Evolutionary conservation across 208 protist genomes (phyloP).

Genomic region (Crithidia bombi): DNA sequence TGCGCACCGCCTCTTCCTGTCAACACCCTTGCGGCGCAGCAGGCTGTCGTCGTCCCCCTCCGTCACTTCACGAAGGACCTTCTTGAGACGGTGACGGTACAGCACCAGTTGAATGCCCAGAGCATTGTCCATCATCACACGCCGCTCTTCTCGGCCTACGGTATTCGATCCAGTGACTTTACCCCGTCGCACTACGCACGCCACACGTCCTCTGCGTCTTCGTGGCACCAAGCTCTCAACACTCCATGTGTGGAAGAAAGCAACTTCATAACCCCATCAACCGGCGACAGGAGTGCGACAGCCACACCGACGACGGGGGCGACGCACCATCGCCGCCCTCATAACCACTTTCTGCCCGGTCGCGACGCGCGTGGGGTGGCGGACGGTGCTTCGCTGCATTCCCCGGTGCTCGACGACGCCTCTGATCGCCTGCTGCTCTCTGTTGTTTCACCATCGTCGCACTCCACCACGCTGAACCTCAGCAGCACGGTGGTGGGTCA

Average conservation of each 20-base stretch:
- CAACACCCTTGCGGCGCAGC: background rate
- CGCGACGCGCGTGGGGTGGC: background rate
- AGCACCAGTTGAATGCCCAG: background rate
- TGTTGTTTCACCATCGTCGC: conserved; percentile 4
- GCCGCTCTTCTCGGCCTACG: background rate
- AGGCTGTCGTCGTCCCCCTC: conserved; percentile 4
- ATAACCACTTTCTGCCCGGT: background rate
- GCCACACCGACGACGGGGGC: background rate
- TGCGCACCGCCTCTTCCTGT: background rate
- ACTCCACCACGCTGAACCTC: conserved; percentile 15
- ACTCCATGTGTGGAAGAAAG: conserved; percentile 1
- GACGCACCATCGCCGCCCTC: background rate
- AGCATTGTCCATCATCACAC: background rate
- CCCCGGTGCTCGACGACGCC: conserved; percentile 13
- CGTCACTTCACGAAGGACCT: conserved; percentile 1
- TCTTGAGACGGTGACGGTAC: conserved; percentile 11
- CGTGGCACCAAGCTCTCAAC: background rate
- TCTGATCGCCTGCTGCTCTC: conserved; percentile 11
- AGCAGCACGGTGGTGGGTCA: conserved; percentile 3
- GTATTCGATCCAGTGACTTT: background rate
- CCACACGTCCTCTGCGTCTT: conserved; percentile 13
- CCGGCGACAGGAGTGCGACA: background rate
- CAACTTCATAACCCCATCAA: background rate
- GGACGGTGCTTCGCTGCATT: background rate
- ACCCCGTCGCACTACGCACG: background rate